These are phyloP conservation scores for Spergularia azorica DNA, from an alignment of 179 eudicot species.

Conservation along the genomic window DNA sequence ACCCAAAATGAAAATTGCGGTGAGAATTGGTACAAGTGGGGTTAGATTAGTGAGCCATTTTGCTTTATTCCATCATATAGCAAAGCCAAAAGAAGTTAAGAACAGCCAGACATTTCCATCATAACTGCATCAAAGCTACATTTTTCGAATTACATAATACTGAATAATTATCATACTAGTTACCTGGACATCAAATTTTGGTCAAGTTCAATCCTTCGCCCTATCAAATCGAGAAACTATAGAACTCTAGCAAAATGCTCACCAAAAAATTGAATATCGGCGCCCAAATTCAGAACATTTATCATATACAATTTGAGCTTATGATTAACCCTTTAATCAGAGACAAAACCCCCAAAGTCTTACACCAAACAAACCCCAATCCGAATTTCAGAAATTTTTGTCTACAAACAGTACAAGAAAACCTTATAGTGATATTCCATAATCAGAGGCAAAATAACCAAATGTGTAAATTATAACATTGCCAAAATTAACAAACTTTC, in stretches of 20 bases:
- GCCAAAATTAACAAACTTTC: background rate
- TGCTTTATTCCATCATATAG: background rate
- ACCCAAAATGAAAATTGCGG: too few species aligned
- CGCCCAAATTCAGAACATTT: background rate
- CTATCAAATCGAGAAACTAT: too few species aligned
- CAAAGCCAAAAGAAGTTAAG: background rate
- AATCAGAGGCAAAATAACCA: too few species aligned
- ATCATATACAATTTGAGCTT: background rate
- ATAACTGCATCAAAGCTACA: background rate
- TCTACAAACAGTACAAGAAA: too few species aligned
- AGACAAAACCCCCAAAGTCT: background rate
- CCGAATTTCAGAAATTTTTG: too few species aligned
- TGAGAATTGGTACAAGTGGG: too few species aligned
- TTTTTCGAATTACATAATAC: background rate
- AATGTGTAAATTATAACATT: background rate
- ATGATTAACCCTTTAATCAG: background rate
- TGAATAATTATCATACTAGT: background rate
- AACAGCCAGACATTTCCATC: too few species aligned
- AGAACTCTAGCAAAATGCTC: background rate
- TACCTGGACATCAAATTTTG: background rate
- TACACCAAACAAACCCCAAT: too few species aligned
- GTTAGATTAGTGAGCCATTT: background rate
- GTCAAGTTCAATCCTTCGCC: too few species aligned
- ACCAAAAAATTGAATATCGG: background rate
- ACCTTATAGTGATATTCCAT: too few species aligned